Evolutionary conservation across 805 yeast genomes (phyloP), one percentile per base, ranked within the genome.

Genomic region (Candida maesae): DNA sequence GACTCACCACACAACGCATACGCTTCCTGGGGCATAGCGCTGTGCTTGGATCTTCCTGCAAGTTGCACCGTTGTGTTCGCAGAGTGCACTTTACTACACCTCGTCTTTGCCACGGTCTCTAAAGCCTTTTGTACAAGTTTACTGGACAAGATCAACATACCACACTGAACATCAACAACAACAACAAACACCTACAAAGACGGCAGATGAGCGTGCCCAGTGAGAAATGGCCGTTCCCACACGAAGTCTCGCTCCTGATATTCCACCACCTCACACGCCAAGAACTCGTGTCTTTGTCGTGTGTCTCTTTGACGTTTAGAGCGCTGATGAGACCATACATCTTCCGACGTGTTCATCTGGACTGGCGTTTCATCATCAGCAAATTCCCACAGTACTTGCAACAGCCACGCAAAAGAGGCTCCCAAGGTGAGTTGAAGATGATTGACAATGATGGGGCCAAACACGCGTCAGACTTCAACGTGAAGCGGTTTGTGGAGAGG

Each of bases 401-500:
- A 10, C 32, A 29, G 7, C 32, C 35, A 12, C 33, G 36, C 18
- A 45, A 45, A 20, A 23, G 49, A 12, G 27, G 35, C 8, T 7
- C 19, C 5, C 29, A 41, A 6, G 42, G 26, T 14, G 14, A 17
- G 15, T 17, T 28, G 31, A 28, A 28, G 12, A 15, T 5, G 18
- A 6, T 14, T n/a, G n/a, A 7, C 6, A 15, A 6, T 18, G 11
- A 14, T n/a, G 17, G 18, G 33, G 9, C 21, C 11, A 9, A 20
- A 12, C 16, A 31, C 5, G 11, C 6, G 9, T 8, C 14, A 19
- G 39, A 34, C 3, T 29, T 16, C 6, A n/a, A 14, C 12, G 41
- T 42, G 19, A 38, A 16, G n/a, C n/a, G 19, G 11, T 45, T 23
- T 35, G 53, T 60, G n/a, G 62, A 59, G 39, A 45, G 38, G 5